These are phyloP conservation scores for Rhodosporidiobolus odoratus DNA, from an alignment of 768 basidiomycete genomes.

Conservation along the genomic window DNA sequence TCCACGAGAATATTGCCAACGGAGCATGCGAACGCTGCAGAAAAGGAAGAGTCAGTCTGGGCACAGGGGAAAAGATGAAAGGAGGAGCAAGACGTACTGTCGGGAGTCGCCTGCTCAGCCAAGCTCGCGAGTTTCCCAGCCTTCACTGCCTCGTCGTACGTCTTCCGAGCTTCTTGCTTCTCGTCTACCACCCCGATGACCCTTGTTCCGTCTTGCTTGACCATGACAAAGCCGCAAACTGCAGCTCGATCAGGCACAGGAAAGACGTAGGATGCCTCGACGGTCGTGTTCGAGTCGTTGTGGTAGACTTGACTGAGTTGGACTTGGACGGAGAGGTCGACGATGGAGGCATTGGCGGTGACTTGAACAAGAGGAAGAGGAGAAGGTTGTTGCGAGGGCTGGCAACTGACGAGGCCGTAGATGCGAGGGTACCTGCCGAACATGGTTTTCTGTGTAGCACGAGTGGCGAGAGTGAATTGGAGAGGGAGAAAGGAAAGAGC, in stretches of 20 bases:
- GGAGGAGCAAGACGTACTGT: slow-evolving; percentile 8
- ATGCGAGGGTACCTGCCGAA: background rate
- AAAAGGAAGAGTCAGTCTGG: background rate
- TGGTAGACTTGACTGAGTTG: slow-evolving; percentile 6
- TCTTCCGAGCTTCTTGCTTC: slow-evolving; percentile 50
- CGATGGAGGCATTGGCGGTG: background rate
- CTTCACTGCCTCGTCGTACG: slow-evolving; percentile 50
- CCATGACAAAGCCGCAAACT: slow-evolving; percentile 57
- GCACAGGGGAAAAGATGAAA: background rate
- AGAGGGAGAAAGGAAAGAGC: background rate
- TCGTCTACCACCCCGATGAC: slow-evolving; percentile 55
- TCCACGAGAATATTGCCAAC: slow-evolving; percentile 20
- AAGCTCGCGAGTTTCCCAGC: slow-evolving; percentile 52
- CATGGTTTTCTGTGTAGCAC: too few species aligned
- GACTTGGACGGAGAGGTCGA: slow-evolving; percentile 22
- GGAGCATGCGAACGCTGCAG: slow-evolving; percentile 10
- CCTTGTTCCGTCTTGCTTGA: slow-evolving; percentile 50
- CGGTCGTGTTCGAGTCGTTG: background rate
- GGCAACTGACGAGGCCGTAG: slow-evolving; percentile 7
- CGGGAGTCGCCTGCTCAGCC: slow-evolving; percentile 46
- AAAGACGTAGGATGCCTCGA: slow-evolving; percentile 53
- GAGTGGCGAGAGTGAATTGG: background rate
- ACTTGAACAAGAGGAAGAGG: slow-evolving; percentile 10
- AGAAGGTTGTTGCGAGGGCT: background rate
- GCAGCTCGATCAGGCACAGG: slow-evolving; percentile 58